Conservation (phyloP, 2,329 filamentous ascomycete genomes). For the Colletotrichum noveboracense region DNA sequence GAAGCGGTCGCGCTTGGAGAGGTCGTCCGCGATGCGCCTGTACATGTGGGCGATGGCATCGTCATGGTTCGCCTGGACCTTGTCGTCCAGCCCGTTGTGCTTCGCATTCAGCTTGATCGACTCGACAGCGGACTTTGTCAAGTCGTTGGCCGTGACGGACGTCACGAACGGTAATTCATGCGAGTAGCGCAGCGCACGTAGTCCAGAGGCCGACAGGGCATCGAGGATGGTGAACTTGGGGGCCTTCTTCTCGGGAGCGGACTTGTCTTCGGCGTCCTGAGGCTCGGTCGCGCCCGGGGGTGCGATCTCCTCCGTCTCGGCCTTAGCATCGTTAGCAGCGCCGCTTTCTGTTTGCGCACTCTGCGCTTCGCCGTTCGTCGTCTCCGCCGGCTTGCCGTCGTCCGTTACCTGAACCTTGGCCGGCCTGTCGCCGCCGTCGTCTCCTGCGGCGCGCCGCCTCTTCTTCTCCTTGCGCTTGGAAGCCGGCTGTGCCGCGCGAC, state of each 20-base stretch:
- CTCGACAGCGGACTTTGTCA: conserved; percentile 77
- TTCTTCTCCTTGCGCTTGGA: conserved; percentile 37
- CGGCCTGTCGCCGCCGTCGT: conserved; percentile 48
- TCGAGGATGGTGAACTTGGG: conserved; percentile 83
- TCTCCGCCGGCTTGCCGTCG: conserved; percentile 21
- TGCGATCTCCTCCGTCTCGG: conserved; percentile 6
- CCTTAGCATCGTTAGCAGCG: neutral
- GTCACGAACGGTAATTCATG: conserved; percentile 88
- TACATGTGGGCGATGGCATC: conserved; percentile 96
- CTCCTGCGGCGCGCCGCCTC: conserved; percentile 49
- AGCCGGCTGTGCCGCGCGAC: conserved; percentile 42
- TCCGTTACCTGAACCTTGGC: conserved; percentile 31
- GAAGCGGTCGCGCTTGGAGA: conserved; percentile 45
- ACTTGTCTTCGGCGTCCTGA: neutral
- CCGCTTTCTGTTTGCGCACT: neutral
- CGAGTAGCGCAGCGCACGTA: conserved; percentile 89
- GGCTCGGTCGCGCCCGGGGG: conserved; percentile 11
- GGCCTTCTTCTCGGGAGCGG: neutral
- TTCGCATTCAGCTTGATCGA: conserved; percentile 85
- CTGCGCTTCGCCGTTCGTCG: conserved; percentile 11
- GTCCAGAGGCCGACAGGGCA: conserved; percentile 90
- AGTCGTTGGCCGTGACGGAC: conserved; percentile 86
- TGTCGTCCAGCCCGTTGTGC: conserved; percentile 77
- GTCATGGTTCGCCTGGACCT: conserved; percentile 75
- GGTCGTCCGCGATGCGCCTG: conserved; percentile 61